phyloP scores from a whole-genome alignment of 1,284 basidiomycete genomes.

The Schizophyllum commune region DNA sequence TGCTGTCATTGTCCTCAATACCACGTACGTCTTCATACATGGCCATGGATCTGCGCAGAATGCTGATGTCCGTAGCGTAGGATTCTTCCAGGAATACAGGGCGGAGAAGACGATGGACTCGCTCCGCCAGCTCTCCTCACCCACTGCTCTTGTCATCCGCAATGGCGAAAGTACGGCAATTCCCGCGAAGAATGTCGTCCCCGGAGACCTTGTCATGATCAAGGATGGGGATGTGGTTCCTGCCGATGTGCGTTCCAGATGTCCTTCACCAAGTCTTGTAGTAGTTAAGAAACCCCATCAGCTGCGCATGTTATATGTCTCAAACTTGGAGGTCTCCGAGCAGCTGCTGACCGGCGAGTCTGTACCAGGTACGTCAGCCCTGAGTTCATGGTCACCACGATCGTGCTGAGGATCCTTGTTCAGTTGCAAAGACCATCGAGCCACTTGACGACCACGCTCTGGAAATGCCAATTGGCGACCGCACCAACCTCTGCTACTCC shows the following conservation, averaged over 20 bases:
- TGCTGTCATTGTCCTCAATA: slow-evolving; percentile 51
- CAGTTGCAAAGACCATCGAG: slow-evolving; percentile 45
- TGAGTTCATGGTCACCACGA: no score
- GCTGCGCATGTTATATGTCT: slow-evolving; percentile 23
- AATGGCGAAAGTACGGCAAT: background rate
- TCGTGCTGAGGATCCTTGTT: no score
- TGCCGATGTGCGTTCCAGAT: slow-evolving; percentile 39
- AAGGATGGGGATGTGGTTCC: slow-evolving; percentile 55
- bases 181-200: background rate
- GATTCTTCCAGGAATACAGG: slow-evolving; percentile 27
- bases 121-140: slow-evolving; percentile 35
- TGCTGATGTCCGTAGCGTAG: slow-evolving; percentile 3
- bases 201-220: slow-evolving; percentile 44
- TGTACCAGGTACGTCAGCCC: slow-evolving; percentile 32
- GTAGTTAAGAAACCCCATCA: slow-evolving; percentile 4
- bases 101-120: slow-evolving; percentile 39
- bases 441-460: slow-evolving; percentile 21
- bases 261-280: background rate
- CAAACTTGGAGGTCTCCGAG: slow-evolving; percentile 53
- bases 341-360: slow-evolving; percentile 65
- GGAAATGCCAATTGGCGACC: slow-evolving; percentile 39
- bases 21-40: slow-evolving; percentile 15
- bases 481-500: slow-evolving; percentile 47
- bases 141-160: slow-evolving; percentile 43
- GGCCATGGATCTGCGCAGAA: background rate